A percentile compares a stretch with the other conserved stretches of the same genome.
These are phyloP conservation scores for Aspergillus olivimuriae DNA, from an alignment of 495 filamentous ascomycete species.

Conservation along the genomic window DNA sequence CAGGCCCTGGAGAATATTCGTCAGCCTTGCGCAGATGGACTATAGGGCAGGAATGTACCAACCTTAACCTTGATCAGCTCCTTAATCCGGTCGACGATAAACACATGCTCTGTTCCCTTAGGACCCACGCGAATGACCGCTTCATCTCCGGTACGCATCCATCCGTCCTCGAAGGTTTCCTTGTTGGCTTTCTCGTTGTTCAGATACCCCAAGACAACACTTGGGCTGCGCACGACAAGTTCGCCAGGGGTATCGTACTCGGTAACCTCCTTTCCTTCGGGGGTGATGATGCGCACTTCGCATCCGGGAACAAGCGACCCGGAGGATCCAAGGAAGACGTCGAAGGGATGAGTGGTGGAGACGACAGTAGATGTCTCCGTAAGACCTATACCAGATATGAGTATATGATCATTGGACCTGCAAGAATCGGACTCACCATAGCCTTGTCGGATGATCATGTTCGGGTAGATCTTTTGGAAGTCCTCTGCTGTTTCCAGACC, in stretches of 20 bases:
- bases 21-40: background rate
- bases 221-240: constrained; percentile 67
- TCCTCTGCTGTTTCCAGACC: constrained; percentile 72
- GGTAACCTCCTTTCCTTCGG: constrained; percentile 71
- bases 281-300: constrained; percentile 62
- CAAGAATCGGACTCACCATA: constrained; percentile 58
- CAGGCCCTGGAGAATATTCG: constrained; percentile 48
- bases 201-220: constrained; percentile 75
- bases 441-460: constrained; percentile 64
- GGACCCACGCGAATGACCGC: constrained; percentile 60
- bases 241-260: constrained; percentile 74
- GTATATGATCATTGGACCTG: too few relatives aligned
- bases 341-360: constrained; percentile 53
- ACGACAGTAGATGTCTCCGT: constrained; percentile 80
- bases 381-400: constrained; percentile 45
- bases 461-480: constrained; percentile 58
- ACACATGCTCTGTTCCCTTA: constrained; percentile 66
- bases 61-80: constrained; percentile 94
- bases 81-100: constrained; percentile 85
- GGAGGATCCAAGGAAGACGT: constrained; percentile 66
- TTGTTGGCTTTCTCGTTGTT: constrained; percentile 77
- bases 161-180: constrained; percentile 74
- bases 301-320: constrained; percentile 64
- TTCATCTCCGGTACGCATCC: constrained; percentile 84
- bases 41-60: constrained; percentile 11